Base-by-base conservation (phyloP, 2,329 filamentous ascomycete genomes). In the Xylogone sp. region DNA sequence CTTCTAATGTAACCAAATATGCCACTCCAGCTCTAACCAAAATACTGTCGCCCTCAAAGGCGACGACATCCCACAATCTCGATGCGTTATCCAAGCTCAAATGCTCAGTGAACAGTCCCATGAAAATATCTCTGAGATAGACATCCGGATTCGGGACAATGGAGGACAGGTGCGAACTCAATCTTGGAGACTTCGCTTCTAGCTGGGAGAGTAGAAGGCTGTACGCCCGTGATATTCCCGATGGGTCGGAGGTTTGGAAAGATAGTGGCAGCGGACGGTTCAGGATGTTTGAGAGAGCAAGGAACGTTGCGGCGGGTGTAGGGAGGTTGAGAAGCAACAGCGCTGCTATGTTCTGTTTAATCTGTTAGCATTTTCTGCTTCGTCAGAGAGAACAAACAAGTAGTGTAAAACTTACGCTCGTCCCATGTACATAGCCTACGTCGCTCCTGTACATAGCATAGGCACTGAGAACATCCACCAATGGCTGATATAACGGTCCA, bases 371-470 rank as follows among this genome's bases (percentile, higher is more conserved):
- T 19, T 39, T 39, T 13, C n/a, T 9, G 42, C 43, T 48, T 48
- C 43, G 19, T 50, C 50, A 49, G 48, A 48, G 50, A 16, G 9
- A 9, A 46, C 24, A 22, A 31, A 45, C 16, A 46, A 53, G 3
- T 16, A 19, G n/a, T n/a, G n/a, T n/a, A 46, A 43, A 51, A 76
- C 86, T 76, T 68, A 89, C 84, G 64, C 90, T 88, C 58, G 86
- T 88, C 49, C 88, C 87, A 55, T 79, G 77, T 52, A 89, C 78
- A 62, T 90, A 91, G 56, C 88, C 87, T 62, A 93, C 87, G 64
- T 94, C 89, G 58, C 84, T 86, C 54, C 89, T 80, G 69, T 94
- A 94, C 81, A 90, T 87, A 50, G 84, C 78, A 68, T 93, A 93
- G 6, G 89, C 90, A 61, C 84, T 84, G 54, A 93, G 75, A 9